Percentiles rank a stretch among this genome's conserved stretches.
phyloP scores from a whole-genome alignment of 2,329 filamentous ascomycete genomes.

The Ophiostoma tasmaniense region DNA sequence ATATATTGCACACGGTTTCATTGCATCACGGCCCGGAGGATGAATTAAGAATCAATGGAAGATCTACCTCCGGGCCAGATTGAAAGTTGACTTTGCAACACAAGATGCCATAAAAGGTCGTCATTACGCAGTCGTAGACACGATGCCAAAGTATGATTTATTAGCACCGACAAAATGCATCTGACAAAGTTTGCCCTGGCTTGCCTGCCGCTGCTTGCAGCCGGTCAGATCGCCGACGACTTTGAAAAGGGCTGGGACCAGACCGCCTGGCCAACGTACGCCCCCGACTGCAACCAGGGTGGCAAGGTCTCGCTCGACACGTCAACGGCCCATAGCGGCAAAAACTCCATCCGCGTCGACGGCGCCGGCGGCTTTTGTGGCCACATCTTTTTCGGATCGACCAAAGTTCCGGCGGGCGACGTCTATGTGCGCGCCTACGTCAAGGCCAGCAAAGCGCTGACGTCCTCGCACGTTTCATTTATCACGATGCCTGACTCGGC shows the following conservation, averaged over 20 bases:
- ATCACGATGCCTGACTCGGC: slow-evolving; percentile 55
- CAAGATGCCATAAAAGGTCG: not conserved
- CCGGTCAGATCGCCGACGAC: slow-evolving; percentile 46
- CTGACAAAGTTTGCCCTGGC: slow-evolving; percentile 25
- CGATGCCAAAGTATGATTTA: too few species aligned
- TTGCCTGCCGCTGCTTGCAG: slow-evolving; percentile 37
- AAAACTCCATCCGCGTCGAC: slow-evolving; percentile 45
- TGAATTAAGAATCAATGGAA: not conserved
- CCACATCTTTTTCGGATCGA: slow-evolving; percentile 54
- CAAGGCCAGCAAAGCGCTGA: slow-evolving; percentile 49
- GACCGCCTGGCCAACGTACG: slow-evolving; percentile 50
- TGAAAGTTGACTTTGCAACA: not conserved
- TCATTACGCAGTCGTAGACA: not conserved
- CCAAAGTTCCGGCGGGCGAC: slow-evolving; percentile 45
- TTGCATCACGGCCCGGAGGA: not conserved
- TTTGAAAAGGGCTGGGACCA: slow-evolving; percentile 53
- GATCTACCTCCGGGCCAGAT: not conserved
- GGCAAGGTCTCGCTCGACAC: slow-evolving; percentile 49
- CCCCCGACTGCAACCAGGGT: slow-evolving; percentile 51
- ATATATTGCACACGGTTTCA: not conserved
- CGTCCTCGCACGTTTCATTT: slow-evolving; percentile 51
- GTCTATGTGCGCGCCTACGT: slow-evolving; percentile 32
- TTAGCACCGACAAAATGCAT: not conserved
- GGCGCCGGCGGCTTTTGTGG: slow-evolving; percentile 48
- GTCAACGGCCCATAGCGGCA: slow-evolving; percentile 47